A percentile compares a stretch with the other conserved stretches of the same genome.
These are phyloP conservation scores for Umbelopsis isabellina DNA, from an alignment of 192 early-diverging fungal genomes.

Conservation along the genomic window DNA sequence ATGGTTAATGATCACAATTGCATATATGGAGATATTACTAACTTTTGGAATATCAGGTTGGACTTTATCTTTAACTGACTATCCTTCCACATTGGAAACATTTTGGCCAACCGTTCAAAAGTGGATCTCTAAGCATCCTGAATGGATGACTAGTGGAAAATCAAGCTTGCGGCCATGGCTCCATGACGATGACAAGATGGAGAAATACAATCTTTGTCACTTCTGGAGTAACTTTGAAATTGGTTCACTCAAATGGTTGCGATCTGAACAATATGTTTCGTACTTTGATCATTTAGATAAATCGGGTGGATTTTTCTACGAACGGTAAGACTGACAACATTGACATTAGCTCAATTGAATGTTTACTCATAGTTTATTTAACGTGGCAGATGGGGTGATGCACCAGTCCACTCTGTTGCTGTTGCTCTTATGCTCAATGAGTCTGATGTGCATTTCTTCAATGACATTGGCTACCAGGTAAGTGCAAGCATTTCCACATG, in stretches of 20 bases:
- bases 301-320: conserved; percentile 74
- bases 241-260: conserved; percentile 56
- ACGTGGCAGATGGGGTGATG: conserved; percentile 56
- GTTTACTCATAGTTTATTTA: conserved; percentile 23
- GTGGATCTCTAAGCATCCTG: conserved; percentile 51
- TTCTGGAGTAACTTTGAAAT: conserved; percentile 91
- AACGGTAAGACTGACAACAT: conserved; percentile 45
- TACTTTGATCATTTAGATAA: conserved; percentile 66
- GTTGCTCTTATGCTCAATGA: conserved; percentile 56
- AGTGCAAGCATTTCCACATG: conserved; percentile 18
- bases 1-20: neutral
- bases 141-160: conserved; percentile 30
- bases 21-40: neutral
- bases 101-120: conserved; percentile 67
- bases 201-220: conserved; percentile 67
- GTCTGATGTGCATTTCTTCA: conserved; percentile 65
- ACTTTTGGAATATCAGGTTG: conserved; percentile 47
- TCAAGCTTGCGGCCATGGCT: conserved; percentile 38
- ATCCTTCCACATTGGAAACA: conserved; percentile 66
- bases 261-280: conserved; percentile 52
- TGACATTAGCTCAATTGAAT: neutral
- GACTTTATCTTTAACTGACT: conserved; percentile 75
- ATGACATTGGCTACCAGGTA: conserved; percentile 65
- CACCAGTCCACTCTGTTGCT: conserved; percentile 66
- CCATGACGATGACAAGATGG: conserved; percentile 42